Base-by-base conservation (phyloP, 345 rosid genomes). In the Atalantia buxifolia region DNA sequence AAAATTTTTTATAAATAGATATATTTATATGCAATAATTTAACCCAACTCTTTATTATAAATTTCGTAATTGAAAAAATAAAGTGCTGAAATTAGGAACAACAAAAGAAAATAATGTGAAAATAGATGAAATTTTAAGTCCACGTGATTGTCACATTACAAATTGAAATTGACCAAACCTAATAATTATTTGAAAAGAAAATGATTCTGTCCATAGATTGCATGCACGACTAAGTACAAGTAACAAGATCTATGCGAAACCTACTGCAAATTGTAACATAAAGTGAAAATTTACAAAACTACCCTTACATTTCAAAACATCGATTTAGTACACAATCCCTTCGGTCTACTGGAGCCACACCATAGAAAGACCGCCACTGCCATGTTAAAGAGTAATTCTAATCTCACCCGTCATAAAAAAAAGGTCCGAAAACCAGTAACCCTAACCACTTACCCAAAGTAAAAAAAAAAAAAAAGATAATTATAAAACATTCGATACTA, bases 321-420 rank as follows among this genome's bases (percentile, higher is more conserved):
- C 79, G 81, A 80, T 83, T 53, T 66, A 42, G 33, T 75, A 79
- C 80, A 24, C 81, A 24, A 56, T 55, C 8, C n/a, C 7, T 25
- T 24, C 19, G 66, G 83, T 83, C 84, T 72, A 76, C 77, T 27
- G 28, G 60, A 48, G 19, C 27, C 70, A 74, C 89, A 74, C 84
- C 76, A 69, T 69, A 80, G 38, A 78, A 6, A 77, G 63, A 30
- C 85, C 67, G 64, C 80, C 31, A 75, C 86, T 69, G 83, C 77
- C 81, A 80, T 22, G 85, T 83, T 81, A 76, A 66, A 65, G 75
- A 68, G 73, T 16, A 66, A 81, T 35, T 21, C 79, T 81, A 84
- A 7, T 10, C 65, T 80, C 83, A 85, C 88, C 80, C 79, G 4
- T 22, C 9, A 36, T 10, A 76, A 30, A 66, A 33, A 36, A 82